These are phyloP conservation scores for Rubia tinctorum DNA, from an alignment of 305 asterid genomes.

Conservation along the genomic window DNA sequence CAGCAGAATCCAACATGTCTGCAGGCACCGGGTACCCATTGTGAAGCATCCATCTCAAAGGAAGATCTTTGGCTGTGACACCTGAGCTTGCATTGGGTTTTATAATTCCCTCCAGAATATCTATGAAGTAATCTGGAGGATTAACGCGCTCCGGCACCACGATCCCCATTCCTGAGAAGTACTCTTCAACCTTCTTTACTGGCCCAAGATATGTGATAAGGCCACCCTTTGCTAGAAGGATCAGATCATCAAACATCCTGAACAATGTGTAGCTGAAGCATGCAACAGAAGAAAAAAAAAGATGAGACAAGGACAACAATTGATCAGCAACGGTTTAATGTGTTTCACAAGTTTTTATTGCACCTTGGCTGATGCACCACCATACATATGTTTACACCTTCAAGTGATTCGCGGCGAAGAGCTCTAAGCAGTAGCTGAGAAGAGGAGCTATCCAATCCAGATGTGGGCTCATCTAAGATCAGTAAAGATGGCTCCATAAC, in stretches of 20 bases:
- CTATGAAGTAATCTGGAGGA: slow-evolving; percentile 91
- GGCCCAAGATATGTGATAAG: slow-evolving; percentile 85
- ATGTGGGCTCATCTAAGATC: slow-evolving; percentile 88
- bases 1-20: slow-evolving; percentile 54
- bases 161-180: slow-evolving; percentile 63
- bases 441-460: slow-evolving; percentile 94
- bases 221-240: slow-evolving; percentile 98
- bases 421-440: slow-evolving; percentile 89
- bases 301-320: slow-evolving; percentile 1
- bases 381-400: slow-evolving; percentile 89
- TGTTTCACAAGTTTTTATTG: background rate
- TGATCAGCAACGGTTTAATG: background rate
- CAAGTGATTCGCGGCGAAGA: slow-evolving; percentile 88
- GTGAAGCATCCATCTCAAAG: slow-evolving; percentile 87
- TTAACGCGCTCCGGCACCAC: slow-evolving; percentile 83
- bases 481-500: slow-evolving; percentile 98
- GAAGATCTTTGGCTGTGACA: slow-evolving; percentile 70
- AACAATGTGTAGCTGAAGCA: slow-evolving; percentile 81
- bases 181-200: slow-evolving; percentile 78
- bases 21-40: slow-evolving; percentile 78
- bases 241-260: slow-evolving; percentile 61
- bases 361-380: slow-evolving; percentile 97
- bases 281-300: slow-evolving; percentile 6
- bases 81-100: slow-evolving; percentile 49
- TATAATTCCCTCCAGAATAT: slow-evolving; percentile 84